A percentile compares a stretch with the other conserved stretches of the same genome.
Conservation (phyloP, 2,329 filamentous ascomycete genomes). For the Coniochaeta sp. region DNA sequence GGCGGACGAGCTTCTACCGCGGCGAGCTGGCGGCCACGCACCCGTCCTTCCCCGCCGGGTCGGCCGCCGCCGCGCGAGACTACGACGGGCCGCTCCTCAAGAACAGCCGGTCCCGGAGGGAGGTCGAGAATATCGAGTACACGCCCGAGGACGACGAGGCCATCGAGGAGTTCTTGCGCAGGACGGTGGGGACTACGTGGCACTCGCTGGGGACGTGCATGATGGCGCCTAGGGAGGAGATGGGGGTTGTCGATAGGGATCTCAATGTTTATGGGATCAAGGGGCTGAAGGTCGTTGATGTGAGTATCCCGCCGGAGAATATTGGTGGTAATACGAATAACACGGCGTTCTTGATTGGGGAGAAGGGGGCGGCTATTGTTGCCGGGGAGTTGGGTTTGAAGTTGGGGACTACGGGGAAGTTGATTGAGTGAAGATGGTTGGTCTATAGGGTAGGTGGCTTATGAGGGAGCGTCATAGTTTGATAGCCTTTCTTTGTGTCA, state of each 20-base stretch:
- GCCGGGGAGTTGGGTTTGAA: neutral
- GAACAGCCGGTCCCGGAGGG: conserved; percentile 17
- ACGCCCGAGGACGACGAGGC: conserved; percentile 38
- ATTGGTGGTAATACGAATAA: conserved; percentile 37
- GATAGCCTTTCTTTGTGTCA: too few species aligned
- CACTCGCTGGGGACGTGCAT: conserved; percentile 37
- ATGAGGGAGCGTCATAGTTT: too few species aligned
- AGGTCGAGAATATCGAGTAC: conserved; percentile 27
- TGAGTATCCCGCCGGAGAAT: conserved; percentile 29
- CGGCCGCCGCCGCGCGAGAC: conserved; percentile 5
- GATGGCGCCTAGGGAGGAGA: conserved; percentile 32
- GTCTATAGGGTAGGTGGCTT: too few species aligned
- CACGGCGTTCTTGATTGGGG: conserved; percentile 35
- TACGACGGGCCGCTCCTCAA: conserved; percentile 6
- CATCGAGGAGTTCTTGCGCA: conserved; percentile 34
- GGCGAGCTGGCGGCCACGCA: conserved; percentile 20
- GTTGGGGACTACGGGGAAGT: neutral
- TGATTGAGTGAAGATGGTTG: too few species aligned
- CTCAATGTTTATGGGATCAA: conserved; percentile 35
- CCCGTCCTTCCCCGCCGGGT: conserved; percentile 14
- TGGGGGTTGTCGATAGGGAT: conserved; percentile 34
- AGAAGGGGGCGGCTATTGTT: conserved; percentile 30
- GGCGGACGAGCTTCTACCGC: conserved; percentile 34
- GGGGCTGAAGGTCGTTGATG: conserved; percentile 30
- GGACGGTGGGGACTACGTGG: conserved; percentile 32